Conservation (phyloP, 352 stramenopile genomes). For the Globisporangium heterothallicum region DNA sequence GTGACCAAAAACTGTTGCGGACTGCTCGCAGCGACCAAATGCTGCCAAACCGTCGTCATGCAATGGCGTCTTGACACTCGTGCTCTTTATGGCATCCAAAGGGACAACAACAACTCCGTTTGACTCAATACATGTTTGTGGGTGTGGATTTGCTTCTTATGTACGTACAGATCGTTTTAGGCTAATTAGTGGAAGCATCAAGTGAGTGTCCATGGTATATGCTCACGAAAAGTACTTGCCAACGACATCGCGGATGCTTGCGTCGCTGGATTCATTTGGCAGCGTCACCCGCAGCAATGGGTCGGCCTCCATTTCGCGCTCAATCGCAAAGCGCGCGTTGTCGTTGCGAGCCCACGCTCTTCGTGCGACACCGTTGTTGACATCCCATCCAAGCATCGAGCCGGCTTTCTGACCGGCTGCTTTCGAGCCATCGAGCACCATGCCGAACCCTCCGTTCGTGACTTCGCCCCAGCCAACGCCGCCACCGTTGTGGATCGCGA, state of each 20-base stretch:
- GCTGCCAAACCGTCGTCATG: too few relatives aligned
- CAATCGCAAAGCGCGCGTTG: constrained; percentile 77
- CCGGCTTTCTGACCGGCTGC: constrained; percentile 55
- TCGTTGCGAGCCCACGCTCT: constrained; percentile 82
- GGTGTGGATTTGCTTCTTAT: too few relatives aligned
- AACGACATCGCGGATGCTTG: constrained; percentile 36
- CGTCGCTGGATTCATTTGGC: constrained; percentile 37
- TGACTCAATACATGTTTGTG: too few relatives aligned
- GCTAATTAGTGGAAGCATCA: too few relatives aligned
- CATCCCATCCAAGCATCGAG: constrained; percentile 84
- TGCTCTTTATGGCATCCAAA: too few relatives aligned
- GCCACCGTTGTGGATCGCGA: constrained; percentile 87
- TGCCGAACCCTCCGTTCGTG: constrained; percentile 86
- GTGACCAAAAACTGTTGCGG: too few relatives aligned
- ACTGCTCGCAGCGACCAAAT: too few relatives aligned
- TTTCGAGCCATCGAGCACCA: constrained; percentile 79
- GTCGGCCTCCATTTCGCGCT: constrained; percentile 78
- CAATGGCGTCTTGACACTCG: too few relatives aligned
- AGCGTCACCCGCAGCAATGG: constrained; percentile 61
- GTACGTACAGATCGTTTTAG: too few relatives aligned
- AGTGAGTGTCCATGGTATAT: too few relatives aligned
- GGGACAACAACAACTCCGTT: too few relatives aligned
- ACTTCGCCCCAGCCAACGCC: constrained; percentile 86
- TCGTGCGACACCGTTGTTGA: constrained; percentile 85
- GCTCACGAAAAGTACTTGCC: constrained; percentile 30